Percentiles rank a stretch among this genome's conserved stretches.
These are phyloP conservation scores for Sungouiozyma ichnusensis DNA, from an alignment of 805 yeast species.

Conservation along the genomic window DNA sequence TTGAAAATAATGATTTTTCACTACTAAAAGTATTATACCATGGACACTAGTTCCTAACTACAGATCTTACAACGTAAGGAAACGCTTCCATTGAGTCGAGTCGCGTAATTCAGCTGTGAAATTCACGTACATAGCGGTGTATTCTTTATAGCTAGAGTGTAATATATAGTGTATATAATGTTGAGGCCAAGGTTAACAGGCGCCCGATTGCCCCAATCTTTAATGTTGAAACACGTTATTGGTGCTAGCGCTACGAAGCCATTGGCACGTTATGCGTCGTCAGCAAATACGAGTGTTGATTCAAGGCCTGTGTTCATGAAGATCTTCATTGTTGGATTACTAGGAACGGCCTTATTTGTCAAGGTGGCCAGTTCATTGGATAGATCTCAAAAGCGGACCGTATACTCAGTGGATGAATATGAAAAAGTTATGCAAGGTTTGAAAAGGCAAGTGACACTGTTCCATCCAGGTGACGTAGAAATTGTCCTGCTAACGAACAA, in stretches of 20 bases:
- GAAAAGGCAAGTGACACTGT: slow-evolving; percentile 38
- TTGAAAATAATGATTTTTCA: too few species aligned
- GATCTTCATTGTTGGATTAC: slow-evolving; percentile 33
- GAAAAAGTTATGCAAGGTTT: slow-evolving; percentile 39
- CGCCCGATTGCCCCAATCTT: too few species aligned
- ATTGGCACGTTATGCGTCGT: neutral
- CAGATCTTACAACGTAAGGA: too few species aligned
- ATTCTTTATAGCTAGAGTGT: too few species aligned
- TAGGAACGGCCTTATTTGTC: slow-evolving; percentile 36
- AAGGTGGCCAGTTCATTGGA: slow-evolving; percentile 31
- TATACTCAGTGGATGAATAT: slow-evolving; percentile 31
- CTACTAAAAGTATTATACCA: too few species aligned
- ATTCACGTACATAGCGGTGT: too few species aligned
- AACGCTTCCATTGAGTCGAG: too few species aligned
- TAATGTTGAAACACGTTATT: neutral
- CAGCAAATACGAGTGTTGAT: slow-evolving; percentile 1
- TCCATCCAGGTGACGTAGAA: slow-evolving; percentile 33
- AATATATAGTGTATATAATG: too few species aligned
- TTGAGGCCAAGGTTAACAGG: too few species aligned
- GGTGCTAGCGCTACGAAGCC: neutral
- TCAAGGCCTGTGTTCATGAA: slow-evolving; percentile 31
- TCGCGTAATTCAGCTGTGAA: too few species aligned
- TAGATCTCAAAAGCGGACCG: slow-evolving; percentile 27
- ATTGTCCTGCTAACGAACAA: slow-evolving; percentile 25
- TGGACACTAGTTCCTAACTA: too few species aligned